Base-by-base conservation (phyloP, 441 rosid genomes). In the Bruguiera hainesii region DNA sequence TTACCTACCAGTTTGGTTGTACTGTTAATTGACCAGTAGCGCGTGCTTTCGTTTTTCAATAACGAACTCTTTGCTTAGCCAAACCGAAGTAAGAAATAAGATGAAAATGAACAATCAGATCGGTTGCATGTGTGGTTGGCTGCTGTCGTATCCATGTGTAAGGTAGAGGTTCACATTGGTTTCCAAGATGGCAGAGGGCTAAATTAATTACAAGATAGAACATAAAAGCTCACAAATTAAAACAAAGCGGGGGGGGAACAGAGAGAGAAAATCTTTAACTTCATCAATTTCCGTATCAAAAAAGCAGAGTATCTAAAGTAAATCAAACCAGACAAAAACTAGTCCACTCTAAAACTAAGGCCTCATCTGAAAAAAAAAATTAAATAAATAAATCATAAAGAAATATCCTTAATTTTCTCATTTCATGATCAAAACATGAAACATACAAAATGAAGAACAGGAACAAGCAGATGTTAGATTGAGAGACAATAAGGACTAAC, bases 401-500 rank as follows among this genome's bases (percentile, higher is more conserved):
- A 31, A 20, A 31, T 3, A 56, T 18, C 5, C 18, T 42, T 42
- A 11, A 13, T 42, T 13, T 42, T 13, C 18, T 13, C 4, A 42
- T 13, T 42, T 3, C 18, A 3, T 42, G 15, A 42, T 42, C 48
- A 42, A 13, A 42, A 11, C 48, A 42, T 11, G 3, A 11, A 42
- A 42, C 48, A 42, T 18, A 42, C 15, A 13, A 42, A 13, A 42
- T 0, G 18, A 13, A 42, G 48, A 42, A 11, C 48, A 42, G 48
- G 18, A 42, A 3, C 16, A 42, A 42, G 48, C 48, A 42, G 28
- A 53, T 53, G 13, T 2, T 61, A 48, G 59, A 55, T 18, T 20
- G 50, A 10, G 1, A 64, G 6, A 6, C 0, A 8, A 53, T 9
- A 28, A 21, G 28, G 13, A 6, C 26, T 77, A 62, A 90, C 97